phyloP scores from a whole-genome alignment of 1,284 basidiomycete species.

The Quambalaria eucalypti region DNA sequence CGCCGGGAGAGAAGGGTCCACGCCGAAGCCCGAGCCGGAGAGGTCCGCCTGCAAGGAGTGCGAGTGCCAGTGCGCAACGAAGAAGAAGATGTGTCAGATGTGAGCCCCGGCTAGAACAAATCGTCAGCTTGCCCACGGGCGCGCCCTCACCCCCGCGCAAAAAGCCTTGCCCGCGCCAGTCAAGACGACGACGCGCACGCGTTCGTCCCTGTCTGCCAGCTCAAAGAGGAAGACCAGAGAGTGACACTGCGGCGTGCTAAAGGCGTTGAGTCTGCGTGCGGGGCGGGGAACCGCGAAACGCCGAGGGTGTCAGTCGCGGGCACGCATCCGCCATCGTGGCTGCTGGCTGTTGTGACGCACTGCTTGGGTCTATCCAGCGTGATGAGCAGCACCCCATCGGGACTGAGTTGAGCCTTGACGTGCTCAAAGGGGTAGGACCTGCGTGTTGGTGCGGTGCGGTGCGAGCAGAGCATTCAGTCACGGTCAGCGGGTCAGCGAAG shows the following conservation, averaged over 20 bases:
- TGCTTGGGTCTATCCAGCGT: slow-evolving; percentile 3
- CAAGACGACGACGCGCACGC: slow-evolving; percentile 22
- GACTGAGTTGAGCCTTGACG: slow-evolving; percentile 1
- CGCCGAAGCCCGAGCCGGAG: slow-evolving; percentile 17
- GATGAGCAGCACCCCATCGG: slow-evolving; percentile 6
- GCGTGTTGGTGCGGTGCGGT: too few relatives aligned
- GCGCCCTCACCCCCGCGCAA: slow-evolving; percentile 17
- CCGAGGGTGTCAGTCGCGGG: too few relatives aligned
- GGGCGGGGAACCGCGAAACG: too few relatives aligned
- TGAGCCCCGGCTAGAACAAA: too few relatives aligned
- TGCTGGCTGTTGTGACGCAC: too few relatives aligned
- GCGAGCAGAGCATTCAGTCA: too few relatives aligned
- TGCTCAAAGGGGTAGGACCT: slow-evolving; percentile 2
- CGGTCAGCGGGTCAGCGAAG: too few relatives aligned
- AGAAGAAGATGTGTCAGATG: too few relatives aligned
- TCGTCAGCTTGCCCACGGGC: neutral
- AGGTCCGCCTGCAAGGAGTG: slow-evolving; percentile 24
- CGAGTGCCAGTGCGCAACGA: too few relatives aligned
- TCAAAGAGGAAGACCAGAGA: slow-evolving; percentile 30
- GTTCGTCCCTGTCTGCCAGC: slow-evolving; percentile 28
- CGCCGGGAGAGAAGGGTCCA: slow-evolving; percentile 12
- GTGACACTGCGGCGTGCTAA: slow-evolving; percentile 19
- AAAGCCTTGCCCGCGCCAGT: slow-evolving; percentile 29
- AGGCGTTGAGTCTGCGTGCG: slow-evolving; percentile 32
- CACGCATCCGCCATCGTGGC: too few relatives aligned